phyloP scores from a whole-genome alignment of 306 rosid species.

The Cucumis cinereus region DNA sequence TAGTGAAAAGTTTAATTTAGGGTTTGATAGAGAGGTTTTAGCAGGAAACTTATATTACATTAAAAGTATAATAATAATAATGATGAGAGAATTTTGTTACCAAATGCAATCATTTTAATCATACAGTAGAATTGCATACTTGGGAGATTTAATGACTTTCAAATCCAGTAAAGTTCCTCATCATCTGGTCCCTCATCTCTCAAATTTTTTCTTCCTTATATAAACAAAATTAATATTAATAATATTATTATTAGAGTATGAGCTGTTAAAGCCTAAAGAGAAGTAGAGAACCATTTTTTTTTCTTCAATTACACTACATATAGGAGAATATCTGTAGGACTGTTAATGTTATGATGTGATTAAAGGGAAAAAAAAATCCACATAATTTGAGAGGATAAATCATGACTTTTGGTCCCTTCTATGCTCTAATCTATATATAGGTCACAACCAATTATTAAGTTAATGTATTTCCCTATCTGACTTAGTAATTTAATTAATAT shows the following conservation, averaged over 20 bases:
- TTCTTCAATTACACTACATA: not conserved
- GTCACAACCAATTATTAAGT: not conserved
- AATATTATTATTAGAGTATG: not conserved
- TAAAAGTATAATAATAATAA: not conserved
- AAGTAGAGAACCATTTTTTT: not conserved
- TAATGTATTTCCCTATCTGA: not conserved
- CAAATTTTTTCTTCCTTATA: not conserved
- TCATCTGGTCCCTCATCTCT: slow-evolving; percentile 7
- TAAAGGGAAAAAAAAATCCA: not conserved
- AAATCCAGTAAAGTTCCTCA: slow-evolving; percentile 11
- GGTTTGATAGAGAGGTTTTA: slow-evolving; percentile 11
- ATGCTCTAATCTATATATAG: not conserved
- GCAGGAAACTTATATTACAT: slow-evolving; percentile 10
- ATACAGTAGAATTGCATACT: slow-evolving; percentile 48
- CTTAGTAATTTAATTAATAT: not conserved
- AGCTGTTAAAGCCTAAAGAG: slow-evolving; percentile 9
- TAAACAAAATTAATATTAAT: not conserved
- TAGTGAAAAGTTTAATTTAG: slow-evolving; percentile 10
- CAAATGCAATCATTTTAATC: slow-evolving; percentile 32
- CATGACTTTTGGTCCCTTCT: not conserved
- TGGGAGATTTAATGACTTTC: slow-evolving; percentile 12
- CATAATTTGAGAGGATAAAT: not conserved
- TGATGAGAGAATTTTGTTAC: not conserved
- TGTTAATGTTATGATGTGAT: not conserved
- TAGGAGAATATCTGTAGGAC: not conserved